Evolutionary conservation across 2,329 filamentous ascomycete genomes (phyloP).

Genomic region (Cladobotryum protrusum): DNA sequence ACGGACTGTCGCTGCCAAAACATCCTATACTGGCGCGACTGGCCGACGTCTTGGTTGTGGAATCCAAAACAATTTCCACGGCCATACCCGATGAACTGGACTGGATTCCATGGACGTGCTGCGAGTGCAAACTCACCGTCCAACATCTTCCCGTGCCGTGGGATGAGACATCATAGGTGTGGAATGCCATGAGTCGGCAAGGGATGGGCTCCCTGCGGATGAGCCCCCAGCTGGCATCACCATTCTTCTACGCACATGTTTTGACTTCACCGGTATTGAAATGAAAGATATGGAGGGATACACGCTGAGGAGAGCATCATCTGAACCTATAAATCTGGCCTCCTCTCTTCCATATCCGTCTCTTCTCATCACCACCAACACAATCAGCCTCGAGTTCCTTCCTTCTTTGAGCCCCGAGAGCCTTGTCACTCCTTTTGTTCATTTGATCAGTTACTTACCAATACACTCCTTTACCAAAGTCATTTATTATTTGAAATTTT

Average conservation of each 20-base stretch:
- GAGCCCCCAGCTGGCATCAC: background rate
- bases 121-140: background rate
- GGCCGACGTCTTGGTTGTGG: no score
- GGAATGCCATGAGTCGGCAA: slow-evolving; percentile 4
- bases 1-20: no score
- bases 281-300: background rate
- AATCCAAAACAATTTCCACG: no score
- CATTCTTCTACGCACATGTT: slow-evolving; percentile 14
- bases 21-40: no score
- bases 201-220: slow-evolving; percentile 18
- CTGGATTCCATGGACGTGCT: no score
- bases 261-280: slow-evolving; percentile 6
- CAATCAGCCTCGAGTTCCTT: slow-evolving; percentile 26
- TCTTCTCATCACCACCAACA: slow-evolving; percentile 15
- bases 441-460: no score
- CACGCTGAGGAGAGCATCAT: background rate
- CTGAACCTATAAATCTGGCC: slow-evolving; percentile 3
- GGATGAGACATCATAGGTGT: slow-evolving; percentile 20
- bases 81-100: no score
- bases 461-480: no score
- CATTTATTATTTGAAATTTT: slow-evolving; percentile 18
- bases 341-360: background rate
- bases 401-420: slow-evolving; percentile 23
- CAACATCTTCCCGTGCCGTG: background rate
- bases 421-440: background rate